Percentiles rank a stretch among this genome's conserved stretches.
These are phyloP conservation scores for Hymenoscyphus fraxineus DNA, from an alignment of 2,329 filamentous ascomycete species.

Conservation along the genomic window DNA sequence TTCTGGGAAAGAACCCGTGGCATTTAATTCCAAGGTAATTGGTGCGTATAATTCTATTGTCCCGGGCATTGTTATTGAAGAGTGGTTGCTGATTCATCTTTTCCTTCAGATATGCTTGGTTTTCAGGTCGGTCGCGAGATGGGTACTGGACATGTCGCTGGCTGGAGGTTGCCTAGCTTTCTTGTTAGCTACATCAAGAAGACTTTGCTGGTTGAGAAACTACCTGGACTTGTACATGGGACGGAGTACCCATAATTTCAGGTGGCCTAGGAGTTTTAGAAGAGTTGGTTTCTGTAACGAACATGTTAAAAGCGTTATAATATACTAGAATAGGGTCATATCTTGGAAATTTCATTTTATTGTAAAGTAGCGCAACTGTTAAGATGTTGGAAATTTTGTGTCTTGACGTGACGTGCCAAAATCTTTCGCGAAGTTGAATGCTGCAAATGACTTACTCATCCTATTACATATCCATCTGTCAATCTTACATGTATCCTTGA, in stretches of 20 bases:
- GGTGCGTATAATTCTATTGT: slow-evolving; percentile 15
- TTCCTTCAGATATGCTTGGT: slow-evolving; percentile 14
- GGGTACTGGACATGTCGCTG: slow-evolving; percentile 29
- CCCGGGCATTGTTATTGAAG: neutral
- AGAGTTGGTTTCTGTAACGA: neutral
- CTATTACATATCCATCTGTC: neutral
- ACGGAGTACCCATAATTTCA: neutral
- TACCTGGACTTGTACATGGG: slow-evolving; percentile 5
- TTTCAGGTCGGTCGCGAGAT: slow-evolving; percentile 40
- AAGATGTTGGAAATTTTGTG: neutral
- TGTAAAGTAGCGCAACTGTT: neutral
- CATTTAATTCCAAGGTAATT: slow-evolving; percentile 22
- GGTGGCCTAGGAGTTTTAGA: neutral
- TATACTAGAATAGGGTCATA: neutral
- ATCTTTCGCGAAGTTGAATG: neutral
- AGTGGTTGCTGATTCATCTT: neutral
- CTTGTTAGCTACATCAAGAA: slow-evolving; percentile 19
- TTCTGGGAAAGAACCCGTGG: slow-evolving; percentile 15
- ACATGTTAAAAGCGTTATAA: neutral
- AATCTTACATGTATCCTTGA: neutral
- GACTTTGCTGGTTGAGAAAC: slow-evolving; percentile 10
- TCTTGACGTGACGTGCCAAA: neutral
- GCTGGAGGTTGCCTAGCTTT: slow-evolving; percentile 24
- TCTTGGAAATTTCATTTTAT: neutral
- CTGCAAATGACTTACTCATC: neutral